These are phyloP conservation scores for Pseudocercospora crystallina DNA, from an alignment of 2,329 filamentous ascomycete genomes.

Conservation along the genomic window DNA sequence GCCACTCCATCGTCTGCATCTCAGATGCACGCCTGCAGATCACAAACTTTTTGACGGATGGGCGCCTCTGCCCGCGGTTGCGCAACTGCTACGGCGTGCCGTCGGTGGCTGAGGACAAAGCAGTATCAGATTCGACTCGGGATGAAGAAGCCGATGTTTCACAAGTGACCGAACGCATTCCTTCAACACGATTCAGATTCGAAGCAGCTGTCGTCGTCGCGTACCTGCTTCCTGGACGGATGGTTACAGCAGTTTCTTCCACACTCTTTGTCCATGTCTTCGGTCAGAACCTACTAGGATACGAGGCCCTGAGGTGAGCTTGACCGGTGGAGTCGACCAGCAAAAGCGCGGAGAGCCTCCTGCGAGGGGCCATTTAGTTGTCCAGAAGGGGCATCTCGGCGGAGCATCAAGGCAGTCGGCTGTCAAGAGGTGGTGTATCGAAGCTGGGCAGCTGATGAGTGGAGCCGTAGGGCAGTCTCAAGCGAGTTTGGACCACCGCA, in stretches of 20 bases:
- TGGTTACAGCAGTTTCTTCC: constrained; percentile 12
- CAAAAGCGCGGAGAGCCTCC: constrained; percentile 2
- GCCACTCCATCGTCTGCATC: constrained; percentile 3
- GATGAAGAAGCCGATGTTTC: too few relatives aligned
- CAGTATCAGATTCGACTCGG: neutral
- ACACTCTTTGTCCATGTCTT: constrained; percentile 11
- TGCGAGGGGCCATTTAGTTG: neutral
- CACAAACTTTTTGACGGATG: neutral
- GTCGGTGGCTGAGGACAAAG: constrained; percentile 7
- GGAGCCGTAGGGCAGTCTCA: constrained; percentile 5
- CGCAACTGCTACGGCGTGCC: constrained; percentile 17
- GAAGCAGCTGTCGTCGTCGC: too few relatives aligned
- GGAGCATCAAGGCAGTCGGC: constrained; percentile 13
- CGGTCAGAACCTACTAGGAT: too few relatives aligned
- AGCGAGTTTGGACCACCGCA: too few relatives aligned
- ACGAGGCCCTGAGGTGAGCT: too few relatives aligned
- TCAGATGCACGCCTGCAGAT: constrained; percentile 19
- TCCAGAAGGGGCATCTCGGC: constrained; percentile 8
- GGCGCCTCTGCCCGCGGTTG: constrained; percentile 16
- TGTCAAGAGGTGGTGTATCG: constrained; percentile 11
- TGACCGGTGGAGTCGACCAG: neutral
- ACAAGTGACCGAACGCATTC: too few relatives aligned
- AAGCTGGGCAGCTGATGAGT: constrained; percentile 7
- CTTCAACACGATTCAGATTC: too few relatives aligned
- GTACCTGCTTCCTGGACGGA: neutral